phyloP scores from a whole-genome alignment of 768 basidiomycete genomes.

The Mrakia gelida region DNA sequence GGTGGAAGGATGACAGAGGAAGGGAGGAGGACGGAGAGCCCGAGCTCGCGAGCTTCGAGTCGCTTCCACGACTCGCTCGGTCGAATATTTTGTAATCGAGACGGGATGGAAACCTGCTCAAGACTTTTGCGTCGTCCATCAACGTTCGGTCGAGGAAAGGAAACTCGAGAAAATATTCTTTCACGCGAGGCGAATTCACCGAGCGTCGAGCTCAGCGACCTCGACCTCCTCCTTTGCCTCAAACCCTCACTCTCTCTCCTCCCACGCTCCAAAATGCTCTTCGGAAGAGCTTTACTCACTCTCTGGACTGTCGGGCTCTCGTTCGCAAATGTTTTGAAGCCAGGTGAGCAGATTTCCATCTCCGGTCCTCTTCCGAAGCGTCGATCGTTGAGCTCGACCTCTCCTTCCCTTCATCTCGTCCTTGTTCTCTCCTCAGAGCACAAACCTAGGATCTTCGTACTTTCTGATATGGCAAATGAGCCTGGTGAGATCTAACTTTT shows the following conservation, averaged over 20 bases:
- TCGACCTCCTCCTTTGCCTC: not conserved
- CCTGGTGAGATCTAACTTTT: not conserved
- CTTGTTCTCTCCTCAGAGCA: slow-evolving; percentile 6
- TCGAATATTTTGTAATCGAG: no score
- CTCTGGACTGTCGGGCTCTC: not conserved
- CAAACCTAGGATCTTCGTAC: slow-evolving; percentile 14
- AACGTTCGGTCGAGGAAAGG: no score
- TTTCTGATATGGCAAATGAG: slow-evolving; percentile 15
- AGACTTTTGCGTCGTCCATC: no score
- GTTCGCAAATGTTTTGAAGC: not conserved
- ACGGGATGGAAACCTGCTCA: no score
- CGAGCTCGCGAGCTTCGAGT: no score
- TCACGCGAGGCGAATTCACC: not conserved
- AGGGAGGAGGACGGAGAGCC: no score
- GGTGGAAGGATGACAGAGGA: no score
- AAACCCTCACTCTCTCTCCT: not conserved
- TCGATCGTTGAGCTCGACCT: not conserved
- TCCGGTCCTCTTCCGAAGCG: not conserved
- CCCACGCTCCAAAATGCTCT: not conserved
- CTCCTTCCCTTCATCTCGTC: not conserved
- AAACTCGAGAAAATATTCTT: no score
- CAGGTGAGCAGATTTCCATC: not conserved
- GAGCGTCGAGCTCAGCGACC: not conserved
- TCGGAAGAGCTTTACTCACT: not conserved
- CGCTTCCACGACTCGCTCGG: no score